Percentiles rank a stretch among this genome's conserved stretches.
These are phyloP conservation scores for Fusarium humuli DNA, from an alignment of 2,329 filamentous ascomycete species.

Conservation along the genomic window DNA sequence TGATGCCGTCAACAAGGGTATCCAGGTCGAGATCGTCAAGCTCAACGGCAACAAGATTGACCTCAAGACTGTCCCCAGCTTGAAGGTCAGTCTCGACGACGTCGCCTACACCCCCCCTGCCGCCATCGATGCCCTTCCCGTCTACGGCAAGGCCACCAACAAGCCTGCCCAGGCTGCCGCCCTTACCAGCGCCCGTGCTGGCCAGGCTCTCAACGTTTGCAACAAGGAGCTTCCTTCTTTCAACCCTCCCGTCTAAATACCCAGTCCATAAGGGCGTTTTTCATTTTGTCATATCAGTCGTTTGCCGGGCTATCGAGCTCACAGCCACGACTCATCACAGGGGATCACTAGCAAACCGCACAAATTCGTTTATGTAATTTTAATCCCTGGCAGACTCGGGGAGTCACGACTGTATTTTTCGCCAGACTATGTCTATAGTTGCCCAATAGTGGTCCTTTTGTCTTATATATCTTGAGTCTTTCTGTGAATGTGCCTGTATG, in stretches of 20 bases:
- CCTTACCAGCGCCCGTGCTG: conserved; percentile 30
- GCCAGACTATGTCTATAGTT: conserved; percentile 43
- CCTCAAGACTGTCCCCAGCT: conserved; percentile 51
- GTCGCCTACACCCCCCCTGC: conserved; percentile 46
- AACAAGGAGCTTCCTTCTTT: conserved; percentile 36
- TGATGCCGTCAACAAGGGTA: conserved; percentile 41
- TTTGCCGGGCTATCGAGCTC: background rate
- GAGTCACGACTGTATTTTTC: conserved; percentile 39
- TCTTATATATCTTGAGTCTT: background rate
- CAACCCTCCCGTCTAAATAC: conserved; percentile 32
- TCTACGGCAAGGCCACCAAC: conserved; percentile 34
- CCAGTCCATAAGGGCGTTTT: conserved; percentile 10
- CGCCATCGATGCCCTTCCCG: conserved; percentile 47
- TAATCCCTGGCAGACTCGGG: conserved; percentile 40
- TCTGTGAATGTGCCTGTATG: background rate
- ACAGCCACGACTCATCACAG: conserved; percentile 13
- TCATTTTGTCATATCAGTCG: conserved; percentile 19
- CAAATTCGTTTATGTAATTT: conserved; percentile 42
- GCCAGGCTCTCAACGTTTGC: conserved; percentile 39
- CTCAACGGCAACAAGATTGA: conserved; percentile 53
- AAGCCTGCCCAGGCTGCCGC: conserved; percentile 37
- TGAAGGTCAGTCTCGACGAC: conserved; percentile 49
- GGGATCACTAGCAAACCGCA: conserved; percentile 41
- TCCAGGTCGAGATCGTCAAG: conserved; percentile 53
- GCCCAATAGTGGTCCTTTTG: conserved; percentile 36